Conservation (phyloP, 2,329 filamentous ascomycete species). For the Fusarium globosum region DNA sequence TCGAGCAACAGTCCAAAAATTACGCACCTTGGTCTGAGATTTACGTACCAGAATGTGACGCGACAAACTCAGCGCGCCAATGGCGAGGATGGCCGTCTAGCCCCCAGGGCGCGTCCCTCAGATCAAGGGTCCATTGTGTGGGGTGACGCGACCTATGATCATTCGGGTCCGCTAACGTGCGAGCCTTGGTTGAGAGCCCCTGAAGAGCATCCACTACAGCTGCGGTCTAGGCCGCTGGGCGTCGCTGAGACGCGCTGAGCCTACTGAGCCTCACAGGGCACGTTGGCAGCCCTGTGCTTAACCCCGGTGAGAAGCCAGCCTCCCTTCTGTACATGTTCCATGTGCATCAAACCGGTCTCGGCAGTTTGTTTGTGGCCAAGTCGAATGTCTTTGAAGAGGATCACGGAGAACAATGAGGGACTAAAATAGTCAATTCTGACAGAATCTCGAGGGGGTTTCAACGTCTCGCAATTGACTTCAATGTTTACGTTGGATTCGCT, state of each 20-base stretch:
- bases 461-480: background rate
- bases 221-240: constrained; percentile 15
- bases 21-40: constrained; percentile 41
- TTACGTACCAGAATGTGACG: constrained; percentile 33
- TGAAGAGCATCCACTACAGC: constrained; percentile 35
- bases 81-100: constrained; percentile 5
- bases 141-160: constrained; percentile 32
- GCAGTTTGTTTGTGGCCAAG: constrained; percentile 26
- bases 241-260: constrained; percentile 26
- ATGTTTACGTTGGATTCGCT: background rate
- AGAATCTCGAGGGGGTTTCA: background rate
- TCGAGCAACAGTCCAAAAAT: background rate
- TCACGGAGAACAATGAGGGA: background rate
- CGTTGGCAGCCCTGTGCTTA: constrained; percentile 22
- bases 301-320: constrained; percentile 23
- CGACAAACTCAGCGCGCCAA: constrained; percentile 11
- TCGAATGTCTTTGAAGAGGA: constrained; percentile 14
- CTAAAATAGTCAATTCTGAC: background rate
- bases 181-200: constrained; percentile 20
- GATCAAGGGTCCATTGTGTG: constrained; percentile 37
- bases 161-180: constrained; percentile 8
- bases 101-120: constrained; percentile 11
- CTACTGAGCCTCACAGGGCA: constrained; percentile 36
- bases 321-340: constrained; percentile 30
- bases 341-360: constrained; percentile 32